phyloP scores from a whole-genome alignment of 2,329 filamentous ascomycete genomes.

The Ambrosiella cleistominuta region DNA sequence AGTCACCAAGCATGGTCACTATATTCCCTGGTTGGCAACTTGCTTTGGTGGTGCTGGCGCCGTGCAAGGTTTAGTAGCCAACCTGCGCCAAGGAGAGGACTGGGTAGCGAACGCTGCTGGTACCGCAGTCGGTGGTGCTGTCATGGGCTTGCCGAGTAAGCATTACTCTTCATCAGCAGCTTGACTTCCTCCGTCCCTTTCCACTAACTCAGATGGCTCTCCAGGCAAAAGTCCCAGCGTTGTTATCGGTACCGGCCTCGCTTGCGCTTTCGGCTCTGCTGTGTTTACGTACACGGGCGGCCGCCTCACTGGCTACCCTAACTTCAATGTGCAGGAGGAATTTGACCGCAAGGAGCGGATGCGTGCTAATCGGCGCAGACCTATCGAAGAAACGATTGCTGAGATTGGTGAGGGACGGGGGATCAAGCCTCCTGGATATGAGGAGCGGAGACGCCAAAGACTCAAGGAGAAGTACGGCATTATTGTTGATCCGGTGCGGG shows the following conservation, averaged over 20 bases:
- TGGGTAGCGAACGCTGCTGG: constrained; percentile 55
- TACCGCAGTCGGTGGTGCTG: constrained; percentile 57
- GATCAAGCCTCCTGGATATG: constrained; percentile 65
- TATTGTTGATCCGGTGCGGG: constrained; percentile 53
- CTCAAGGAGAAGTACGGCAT: constrained; percentile 78
- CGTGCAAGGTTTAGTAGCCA: constrained; percentile 57
- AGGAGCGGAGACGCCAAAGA: constrained; percentile 63
- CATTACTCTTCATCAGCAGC: constrained; percentile 3
- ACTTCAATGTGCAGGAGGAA: constrained; percentile 43
- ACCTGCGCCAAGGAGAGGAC: constrained; percentile 73
- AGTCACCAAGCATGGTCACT: constrained; percentile 60
- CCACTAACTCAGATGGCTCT: constrained; percentile 11
- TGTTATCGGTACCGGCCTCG: constrained; percentile 47
- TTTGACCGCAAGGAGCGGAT: constrained; percentile 59
- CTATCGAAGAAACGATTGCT: constrained; percentile 61
- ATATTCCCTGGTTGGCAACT: constrained; percentile 33
- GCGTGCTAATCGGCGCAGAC: constrained; percentile 55
- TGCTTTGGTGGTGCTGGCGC: constrained; percentile 61
- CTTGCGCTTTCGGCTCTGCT: constrained; percentile 39
- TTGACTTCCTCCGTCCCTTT: background rate
- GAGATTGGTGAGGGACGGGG: constrained; percentile 77
- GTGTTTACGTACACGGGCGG: constrained; percentile 53
- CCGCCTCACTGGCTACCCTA: constrained; percentile 19
- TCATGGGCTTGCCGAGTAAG: constrained; percentile 58
- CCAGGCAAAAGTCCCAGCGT: constrained; percentile 42